Base-by-base conservation (phyloP, 1,284 basidiomycete species). In the Leccinum insolens region DNA sequence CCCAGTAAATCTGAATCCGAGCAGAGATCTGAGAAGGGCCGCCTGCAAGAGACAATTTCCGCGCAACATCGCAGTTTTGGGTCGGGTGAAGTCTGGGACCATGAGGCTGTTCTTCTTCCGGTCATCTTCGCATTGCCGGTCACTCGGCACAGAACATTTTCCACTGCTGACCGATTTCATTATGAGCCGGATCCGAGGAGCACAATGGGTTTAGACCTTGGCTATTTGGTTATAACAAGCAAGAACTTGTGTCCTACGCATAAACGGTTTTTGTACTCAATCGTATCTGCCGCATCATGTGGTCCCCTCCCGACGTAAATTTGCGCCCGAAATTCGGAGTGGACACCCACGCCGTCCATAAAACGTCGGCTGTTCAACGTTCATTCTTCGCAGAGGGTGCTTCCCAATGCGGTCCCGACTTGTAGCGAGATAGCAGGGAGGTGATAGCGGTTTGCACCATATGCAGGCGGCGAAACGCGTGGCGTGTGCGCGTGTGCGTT, bases 21-120 rank as follows among this genome's bases (percentile, higher is more conserved):
- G 59, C n/a, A n/a, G 31, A 62, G 44, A 57, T 25, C 55, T 25
- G 59, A 61, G 68, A 68, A 68, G 41, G 41, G n/a, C 20, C 41
- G 25, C 37, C 39, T 67, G 66, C 41, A 62, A 55, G 52, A n/a
- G 14, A 64, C n/a, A 60, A 60, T 60, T 60, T 34, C 31, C 31
- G 59, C 59, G 11, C n/a, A 20, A 60, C 31, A 37, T 37, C 12
- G 17, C 31, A 34, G 31, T 14, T 31, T 60, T 12, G 31, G 28
- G 28, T 20, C 8, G 31, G 7, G 59, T 58, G 17, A 11, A 17
- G 60, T 22, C 39, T 17, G 14, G 41, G 55, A 37, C 55, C 67
- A 69, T n/a, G 58, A 65, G 57, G 25, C 55, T 39, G 39, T 8
- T 52, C 60, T 49, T 49, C 46, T 49, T 20, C 46, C 46, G 65